A percentile compares a stretch with the other conserved stretches of the same genome.
These are phyloP conservation scores for Cyclocybe aegerita DNA, from an alignment of 768 basidiomycete genomes.

Conservation along the genomic window DNA sequence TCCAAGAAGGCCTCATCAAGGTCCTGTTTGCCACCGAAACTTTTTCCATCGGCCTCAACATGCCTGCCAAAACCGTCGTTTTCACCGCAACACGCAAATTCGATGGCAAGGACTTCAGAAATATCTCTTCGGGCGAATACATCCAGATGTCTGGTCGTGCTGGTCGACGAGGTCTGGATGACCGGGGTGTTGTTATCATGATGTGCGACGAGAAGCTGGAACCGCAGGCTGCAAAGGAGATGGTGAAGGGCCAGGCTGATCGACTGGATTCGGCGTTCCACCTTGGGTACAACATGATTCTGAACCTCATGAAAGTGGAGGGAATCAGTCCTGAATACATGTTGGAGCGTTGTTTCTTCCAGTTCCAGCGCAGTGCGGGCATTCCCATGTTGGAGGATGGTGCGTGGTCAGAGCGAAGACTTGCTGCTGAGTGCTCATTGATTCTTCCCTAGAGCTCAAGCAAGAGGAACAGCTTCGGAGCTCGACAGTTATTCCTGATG, in stretches of 20 bases:
- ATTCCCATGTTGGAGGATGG: slow-evolving; percentile 85
- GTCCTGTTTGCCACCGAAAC: slow-evolving; percentile 98
- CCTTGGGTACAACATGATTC: slow-evolving; percentile 97
- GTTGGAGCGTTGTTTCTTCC: slow-evolving; percentile 97
- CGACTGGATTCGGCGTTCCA: slow-evolving; percentile 97
- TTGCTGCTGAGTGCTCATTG: background rate
- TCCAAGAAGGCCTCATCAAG: slow-evolving; percentile 97
- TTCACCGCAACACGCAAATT: slow-evolving; percentile 96
- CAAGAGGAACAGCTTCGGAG: slow-evolving; percentile 67
- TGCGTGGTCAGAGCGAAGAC: slow-evolving; percentile 33
- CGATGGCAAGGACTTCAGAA: slow-evolving; percentile 92
- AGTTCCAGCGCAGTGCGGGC: slow-evolving; percentile 94
- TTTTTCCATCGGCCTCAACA: slow-evolving; percentile 96
- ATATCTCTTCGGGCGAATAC: slow-evolving; percentile 93
- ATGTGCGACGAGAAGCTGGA: slow-evolving; percentile 99
- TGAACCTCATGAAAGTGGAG: slow-evolving; percentile 98
- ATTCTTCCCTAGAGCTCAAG: slow-evolving; percentile 57
- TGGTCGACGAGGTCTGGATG: slow-evolving; percentile 94
- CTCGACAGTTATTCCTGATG: slow-evolving; percentile 76
- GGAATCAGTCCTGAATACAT: slow-evolving; percentile 98
- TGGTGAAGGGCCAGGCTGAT: slow-evolving; percentile 99
- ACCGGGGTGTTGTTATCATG: slow-evolving; percentile 99
- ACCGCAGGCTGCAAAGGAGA: slow-evolving; percentile 85
- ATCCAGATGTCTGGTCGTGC: slow-evolving; percentile 99
- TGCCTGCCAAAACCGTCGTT: slow-evolving; percentile 99